Evolutionary conservation across 2,329 filamentous ascomycete species (phyloP).

Genomic region (Fusarium sororula): DNA sequence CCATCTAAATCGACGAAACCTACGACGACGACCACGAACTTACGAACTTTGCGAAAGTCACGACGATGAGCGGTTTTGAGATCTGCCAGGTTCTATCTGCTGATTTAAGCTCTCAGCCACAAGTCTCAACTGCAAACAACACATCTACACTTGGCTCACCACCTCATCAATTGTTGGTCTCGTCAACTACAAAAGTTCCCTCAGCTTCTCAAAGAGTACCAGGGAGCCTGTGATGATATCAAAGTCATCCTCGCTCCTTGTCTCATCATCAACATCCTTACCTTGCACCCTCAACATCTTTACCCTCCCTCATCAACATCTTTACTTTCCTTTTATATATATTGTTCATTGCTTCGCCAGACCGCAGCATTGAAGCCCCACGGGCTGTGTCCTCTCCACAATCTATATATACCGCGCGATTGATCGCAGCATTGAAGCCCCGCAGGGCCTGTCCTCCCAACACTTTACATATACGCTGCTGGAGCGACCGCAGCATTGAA

Average conservation of each 20-base stretch:
- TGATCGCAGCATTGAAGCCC: too few species aligned
- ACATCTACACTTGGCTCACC: neutral
- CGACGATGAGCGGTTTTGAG: neutral
- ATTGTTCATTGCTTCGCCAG: too few species aligned
- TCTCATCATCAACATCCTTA: neutral
- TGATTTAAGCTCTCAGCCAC: neutral
- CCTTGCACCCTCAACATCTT: too few species aligned
- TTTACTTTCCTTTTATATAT: too few species aligned
- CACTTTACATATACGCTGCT: neutral
- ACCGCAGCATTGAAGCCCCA: too few species aligned
- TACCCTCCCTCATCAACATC: too few species aligned
- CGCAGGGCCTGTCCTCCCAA: too few species aligned
- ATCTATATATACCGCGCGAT: too few species aligned
- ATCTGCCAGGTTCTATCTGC: neutral
- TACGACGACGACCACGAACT: neutral
- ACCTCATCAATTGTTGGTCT: neutral
- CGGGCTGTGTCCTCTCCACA: too few species aligned
- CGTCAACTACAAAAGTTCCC: constrained; percentile 53
- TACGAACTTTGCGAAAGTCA: neutral
- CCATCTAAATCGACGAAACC: too few species aligned
- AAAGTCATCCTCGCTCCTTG: constrained; percentile 51
- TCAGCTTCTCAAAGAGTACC: constrained; percentile 59
- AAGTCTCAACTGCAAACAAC: neutral
- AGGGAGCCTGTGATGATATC: constrained; percentile 58
- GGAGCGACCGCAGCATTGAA: neutral